These are phyloP conservation scores for Hygrocybe coccinea DNA, from an alignment of 768 basidiomycete genomes.

Conservation along the genomic window DNA sequence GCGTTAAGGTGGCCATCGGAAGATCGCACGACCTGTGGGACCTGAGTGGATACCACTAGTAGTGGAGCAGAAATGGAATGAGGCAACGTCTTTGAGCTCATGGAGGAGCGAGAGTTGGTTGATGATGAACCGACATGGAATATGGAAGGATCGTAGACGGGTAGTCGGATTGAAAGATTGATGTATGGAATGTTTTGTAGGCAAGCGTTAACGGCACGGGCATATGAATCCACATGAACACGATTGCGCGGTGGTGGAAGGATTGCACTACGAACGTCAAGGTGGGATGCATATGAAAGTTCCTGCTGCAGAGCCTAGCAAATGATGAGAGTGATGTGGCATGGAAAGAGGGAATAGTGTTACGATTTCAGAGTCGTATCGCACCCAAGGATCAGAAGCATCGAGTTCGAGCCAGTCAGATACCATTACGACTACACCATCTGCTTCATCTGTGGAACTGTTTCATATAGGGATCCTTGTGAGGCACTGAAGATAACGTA, in stretches of 20 bases:
- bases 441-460: conserved; percentile 57
- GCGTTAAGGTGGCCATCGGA: conserved; percentile 58
- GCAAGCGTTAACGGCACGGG: conserved; percentile 80
- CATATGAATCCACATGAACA: conserved; percentile 84
- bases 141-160: conserved; percentile 71
- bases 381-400: conserved; percentile 85
- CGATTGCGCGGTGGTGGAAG: conserved; percentile 86
- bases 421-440: conserved; percentile 66
- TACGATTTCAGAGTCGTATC: conserved; percentile 94
- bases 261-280: conserved; percentile 79
- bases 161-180: conserved; percentile 76
- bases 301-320: conserved; percentile 87
- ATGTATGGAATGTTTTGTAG: conserved; percentile 66
- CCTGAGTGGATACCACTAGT: conserved; percentile 34
- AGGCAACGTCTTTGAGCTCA: conserved; percentile 8
- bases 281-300: conserved; percentile 86
- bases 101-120: conserved; percentile 15
- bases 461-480: neutral
- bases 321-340: conserved; percentile 9
- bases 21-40: conserved; percentile 28
- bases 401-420: conserved; percentile 97
- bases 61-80: conserved; percentile 27
- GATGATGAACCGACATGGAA: conserved; percentile 39
- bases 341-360: conserved; percentile 28
- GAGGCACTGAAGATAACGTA: conserved; percentile 31